phyloP scores from a whole-genome alignment of 2,329 filamentous ascomycete species.

The Calonectria pauciramosa region DNA sequence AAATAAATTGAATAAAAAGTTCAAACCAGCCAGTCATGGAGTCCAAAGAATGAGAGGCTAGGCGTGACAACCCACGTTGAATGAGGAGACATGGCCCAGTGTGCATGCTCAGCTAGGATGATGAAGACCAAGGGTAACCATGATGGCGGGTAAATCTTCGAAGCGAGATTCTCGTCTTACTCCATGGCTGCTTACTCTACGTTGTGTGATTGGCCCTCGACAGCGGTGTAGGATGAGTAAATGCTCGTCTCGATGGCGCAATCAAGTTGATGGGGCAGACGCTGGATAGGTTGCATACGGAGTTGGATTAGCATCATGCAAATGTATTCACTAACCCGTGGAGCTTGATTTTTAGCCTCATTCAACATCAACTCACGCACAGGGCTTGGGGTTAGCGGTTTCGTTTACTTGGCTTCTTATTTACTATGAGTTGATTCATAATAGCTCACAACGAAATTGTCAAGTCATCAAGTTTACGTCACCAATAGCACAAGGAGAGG shows the following conservation, averaged over 20 bases:
- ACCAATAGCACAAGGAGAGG: background rate
- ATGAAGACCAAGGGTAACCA: background rate
- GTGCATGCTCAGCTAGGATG: background rate
- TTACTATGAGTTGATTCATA: background rate
- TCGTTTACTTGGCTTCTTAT: background rate
- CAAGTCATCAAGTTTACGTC: background rate
- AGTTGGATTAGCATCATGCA: background rate
- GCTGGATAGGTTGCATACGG: background rate
- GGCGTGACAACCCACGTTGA: background rate
- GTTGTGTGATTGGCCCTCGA: constrained; percentile 1
- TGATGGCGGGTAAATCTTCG: background rate
- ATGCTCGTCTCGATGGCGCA: background rate
- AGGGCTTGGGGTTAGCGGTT: background rate
- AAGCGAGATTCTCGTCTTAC: background rate
- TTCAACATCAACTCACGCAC: background rate
- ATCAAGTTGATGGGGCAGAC: background rate
- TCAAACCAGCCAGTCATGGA: background rate
- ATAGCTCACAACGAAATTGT: background rate
- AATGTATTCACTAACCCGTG: background rate
- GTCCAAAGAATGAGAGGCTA: background rate
- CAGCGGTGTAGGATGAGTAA: constrained; percentile 8
- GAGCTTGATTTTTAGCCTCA: background rate
- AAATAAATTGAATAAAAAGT: background rate
- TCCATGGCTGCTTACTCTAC: background rate
- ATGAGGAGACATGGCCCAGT: background rate